Conservation (phyloP, 1,139 yeast genomes). For the Arxiozyma slooffiae region DNA sequence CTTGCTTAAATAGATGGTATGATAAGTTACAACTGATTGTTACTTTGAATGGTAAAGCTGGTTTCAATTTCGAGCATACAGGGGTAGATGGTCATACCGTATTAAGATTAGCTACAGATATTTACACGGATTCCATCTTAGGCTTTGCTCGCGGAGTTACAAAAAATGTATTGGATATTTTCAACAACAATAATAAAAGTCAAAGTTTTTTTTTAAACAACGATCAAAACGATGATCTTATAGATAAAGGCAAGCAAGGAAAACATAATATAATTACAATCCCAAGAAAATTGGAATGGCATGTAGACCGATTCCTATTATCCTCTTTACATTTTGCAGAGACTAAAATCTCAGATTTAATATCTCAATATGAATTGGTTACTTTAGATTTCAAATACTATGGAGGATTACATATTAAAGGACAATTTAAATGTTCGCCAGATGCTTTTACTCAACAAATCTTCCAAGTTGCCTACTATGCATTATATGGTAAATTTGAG, state of each 20-base stretch:
- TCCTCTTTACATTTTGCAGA: slow-evolving; percentile 83
- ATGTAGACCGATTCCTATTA: slow-evolving; percentile 64
- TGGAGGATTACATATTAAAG: slow-evolving; percentile 69
- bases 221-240: neutral
- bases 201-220: neutral
- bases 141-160: slow-evolving; percentile 80
- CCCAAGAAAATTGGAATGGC: slow-evolving; percentile 87
- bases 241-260: neutral
- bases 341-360: slow-evolving; percentile 76
- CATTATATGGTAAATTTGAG: slow-evolving; percentile 84
- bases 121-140: slow-evolving; percentile 81
- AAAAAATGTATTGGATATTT: slow-evolving; percentile 56
- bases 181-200: slow-evolving; percentile 12
- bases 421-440: slow-evolving; percentile 75
- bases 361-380: slow-evolving; percentile 81
- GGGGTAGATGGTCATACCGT: slow-evolving; percentile 96
- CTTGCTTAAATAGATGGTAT: slow-evolving; percentile 92
- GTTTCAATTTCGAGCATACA: slow-evolving; percentile 88
- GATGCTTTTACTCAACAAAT: slow-evolving; percentile 95
- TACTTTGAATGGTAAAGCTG: slow-evolving; percentile 88
- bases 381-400: slow-evolving; percentile 66
- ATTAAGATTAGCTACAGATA: slow-evolving; percentile 75
- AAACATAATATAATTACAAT: slow-evolving; percentile 42
- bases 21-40: slow-evolving; percentile 83
- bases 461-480: slow-evolving; percentile 86